Base-by-base conservation (phyloP, 371 early-diverging fungal genomes). In the Capillidium heterosporum region DNA sequence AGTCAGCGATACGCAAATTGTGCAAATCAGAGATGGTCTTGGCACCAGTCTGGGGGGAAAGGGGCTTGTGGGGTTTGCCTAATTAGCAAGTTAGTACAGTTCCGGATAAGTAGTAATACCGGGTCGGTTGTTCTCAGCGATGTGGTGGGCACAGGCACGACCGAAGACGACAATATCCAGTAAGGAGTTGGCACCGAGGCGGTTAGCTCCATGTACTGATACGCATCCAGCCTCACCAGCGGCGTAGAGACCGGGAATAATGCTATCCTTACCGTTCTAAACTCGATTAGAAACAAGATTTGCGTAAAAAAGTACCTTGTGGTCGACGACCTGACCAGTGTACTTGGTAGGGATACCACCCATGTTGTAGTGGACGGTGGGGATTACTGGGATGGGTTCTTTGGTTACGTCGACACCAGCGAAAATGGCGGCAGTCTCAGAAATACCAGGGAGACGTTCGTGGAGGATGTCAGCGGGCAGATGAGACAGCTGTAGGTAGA, bases 341-440 rank as follows among this genome's bases (percentile, higher is more conserved):
- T 89, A 95, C 57, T 78, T 78, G 47, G 95, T 95, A 31, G 95
- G 96, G 60, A 96, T 95, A 71, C 97, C 95, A 67, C 97, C 97
- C 95, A 95, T 95, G 79, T 95, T 96, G 82, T 95, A 96, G 71
- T 96, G 97, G 62, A 95, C 97, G 59, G 97, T 95, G 59, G 97
- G 97, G 56, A 96, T 73, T 46, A 96, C 96, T n/a, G 97, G 97
- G 67, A 96, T 96, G 43, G 97, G 94, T 67, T 95, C 95, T 80
- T 94, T 94, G 68, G 95, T 95, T 32, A 95, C 94, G 75, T 96
- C 94, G 49, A 96, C 96, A 69, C 93, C 93, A 50, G 94, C 86
- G 68, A 96, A 95, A 68, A 96, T 94, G 59, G 89, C 87, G 31
- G 95, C 94, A 23, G 94, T 95, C 72, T 96, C 95, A 8, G 93